Evolutionary conservation across 441 rosid genomes (phyloP), one percentile per base, ranked within the genome.

Genomic region (Adansonia madagascariensis): DNA sequence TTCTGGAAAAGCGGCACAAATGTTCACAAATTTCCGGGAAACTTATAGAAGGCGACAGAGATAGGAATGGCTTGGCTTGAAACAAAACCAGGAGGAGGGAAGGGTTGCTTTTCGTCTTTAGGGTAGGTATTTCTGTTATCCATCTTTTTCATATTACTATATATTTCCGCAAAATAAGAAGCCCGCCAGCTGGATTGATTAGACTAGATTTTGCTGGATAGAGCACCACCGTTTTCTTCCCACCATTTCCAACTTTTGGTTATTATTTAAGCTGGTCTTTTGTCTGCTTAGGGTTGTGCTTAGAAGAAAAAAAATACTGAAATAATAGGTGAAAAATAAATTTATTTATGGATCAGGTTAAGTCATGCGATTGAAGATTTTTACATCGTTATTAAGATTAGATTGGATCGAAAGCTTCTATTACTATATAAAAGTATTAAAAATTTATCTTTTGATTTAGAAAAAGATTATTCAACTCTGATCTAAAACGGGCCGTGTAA

Each of bases 171-270:
- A 71, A 35, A 52, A 3, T 52, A 35, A 39, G 3, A 65, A 17
- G 22, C n/a, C 74, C n/a, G 53, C 62, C 74, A 31, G 75, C 24
- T 53, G 62, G 10, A 71, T 71, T 31, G 8, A 52, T 52, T 11
- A 71, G 46, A 55, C 73, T 69, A 20, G 62, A 55, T 18, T n/a
- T 53, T 31, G 31, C 74, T 4, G 5, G 62, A 53, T 39, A 43
- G 15, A 41, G 47, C 5, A 52, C 62, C 15, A 52, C 8, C 46
- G 9, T 71, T 5, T 18, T 67, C 35, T 18, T 20, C 17, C 52
- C 53, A 66, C 55, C 10, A 46, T 2, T 44, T 66, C 52, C 53
- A 59, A 4, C 11, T 14, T 61, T 11, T 44, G 6, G 50, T 5
- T 52, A 12, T 44, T 3, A 17, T 44, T 46, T 4, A 44, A 17